Conservation (phyloP, 225 moss, liverwort and hornwort species). For the Sphagnum contortum region DNA sequence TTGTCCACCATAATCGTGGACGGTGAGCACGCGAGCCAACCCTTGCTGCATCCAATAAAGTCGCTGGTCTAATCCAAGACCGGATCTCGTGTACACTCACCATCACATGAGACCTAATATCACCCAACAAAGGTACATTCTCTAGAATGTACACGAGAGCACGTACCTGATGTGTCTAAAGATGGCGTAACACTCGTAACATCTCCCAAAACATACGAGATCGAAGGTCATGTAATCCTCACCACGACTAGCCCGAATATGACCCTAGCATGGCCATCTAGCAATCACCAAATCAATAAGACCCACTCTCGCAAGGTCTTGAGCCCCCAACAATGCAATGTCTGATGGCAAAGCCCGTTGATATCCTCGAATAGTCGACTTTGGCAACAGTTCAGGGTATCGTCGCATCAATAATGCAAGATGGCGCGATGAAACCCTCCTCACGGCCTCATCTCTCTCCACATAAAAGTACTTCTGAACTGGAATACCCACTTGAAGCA, state of each 20-base stretch:
- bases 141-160: neutral
- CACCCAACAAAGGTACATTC: slow-evolving; percentile 3
- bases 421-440: neutral
- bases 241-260: neutral
- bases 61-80: neutral
- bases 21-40: slow-evolving; percentile 3
- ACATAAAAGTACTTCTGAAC: slow-evolving; percentile 1
- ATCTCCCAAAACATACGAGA: slow-evolving; percentile 2
- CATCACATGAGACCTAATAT: neutral
- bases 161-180: neutral
- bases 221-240: neutral
- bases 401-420: neutral
- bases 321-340: neutral
- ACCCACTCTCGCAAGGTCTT: neutral
- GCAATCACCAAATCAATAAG: slow-evolving; percentile 5
- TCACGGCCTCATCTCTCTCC: neutral
- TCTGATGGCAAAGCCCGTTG: neutral
- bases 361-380: neutral
- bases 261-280: slow-evolving; percentile 3
- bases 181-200: neutral
- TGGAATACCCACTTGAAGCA: neutral
- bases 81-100: neutral
- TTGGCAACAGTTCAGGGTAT: neutral
- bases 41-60: slow-evolving; percentile 2
- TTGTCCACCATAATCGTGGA: slow-evolving; percentile 3